A percentile compares a stretch with the other conserved stretches of the same genome.
Conservation (phyloP, 2,329 filamentous ascomycete species). For the Tolypocladium capitatum region DNA sequence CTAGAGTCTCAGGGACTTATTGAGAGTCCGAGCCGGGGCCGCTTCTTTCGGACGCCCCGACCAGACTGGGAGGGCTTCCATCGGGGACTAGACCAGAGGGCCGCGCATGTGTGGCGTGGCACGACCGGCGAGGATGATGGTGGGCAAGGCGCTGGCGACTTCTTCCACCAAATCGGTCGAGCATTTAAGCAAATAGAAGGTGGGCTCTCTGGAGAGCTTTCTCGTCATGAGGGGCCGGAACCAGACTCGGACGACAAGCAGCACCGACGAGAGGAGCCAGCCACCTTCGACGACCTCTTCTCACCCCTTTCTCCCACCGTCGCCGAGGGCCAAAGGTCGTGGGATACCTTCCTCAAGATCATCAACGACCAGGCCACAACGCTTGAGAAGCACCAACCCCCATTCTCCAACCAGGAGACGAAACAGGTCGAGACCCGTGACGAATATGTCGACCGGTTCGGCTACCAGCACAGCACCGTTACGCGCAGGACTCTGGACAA, state of each 20-base stretch:
- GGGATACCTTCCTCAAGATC: conserved; percentile 25
- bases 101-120: conserved; percentile 15
- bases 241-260: not conserved
- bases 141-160: conserved; percentile 3
- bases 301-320: conserved; percentile 22
- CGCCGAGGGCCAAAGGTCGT: conserved; percentile 23
- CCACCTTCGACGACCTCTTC: conserved; percentile 29
- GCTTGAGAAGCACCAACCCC: conserved; percentile 3
- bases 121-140: conserved; percentile 6
- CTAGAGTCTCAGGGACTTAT: conserved; percentile 25
- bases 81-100: conserved; percentile 15
- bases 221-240: not conserved
- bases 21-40: conserved; percentile 13
- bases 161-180: conserved; percentile 5
- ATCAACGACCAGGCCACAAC: conserved; percentile 12
- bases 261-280: conserved; percentile 9
- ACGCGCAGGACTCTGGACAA: conserved; percentile 26
- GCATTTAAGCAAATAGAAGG: conserved; percentile 5
- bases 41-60: conserved; percentile 5
- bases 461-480: conserved; percentile 28
- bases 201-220: conserved; percentile 1
- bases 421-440: conserved; percentile 23
- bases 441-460: conserved; percentile 29
- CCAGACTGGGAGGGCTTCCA: conserved; percentile 17
- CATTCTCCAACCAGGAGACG: conserved; percentile 10